phyloP scores from a whole-genome alignment of 2,329 filamentous ascomycete genomes.

The Xylaria sp. region DNA sequence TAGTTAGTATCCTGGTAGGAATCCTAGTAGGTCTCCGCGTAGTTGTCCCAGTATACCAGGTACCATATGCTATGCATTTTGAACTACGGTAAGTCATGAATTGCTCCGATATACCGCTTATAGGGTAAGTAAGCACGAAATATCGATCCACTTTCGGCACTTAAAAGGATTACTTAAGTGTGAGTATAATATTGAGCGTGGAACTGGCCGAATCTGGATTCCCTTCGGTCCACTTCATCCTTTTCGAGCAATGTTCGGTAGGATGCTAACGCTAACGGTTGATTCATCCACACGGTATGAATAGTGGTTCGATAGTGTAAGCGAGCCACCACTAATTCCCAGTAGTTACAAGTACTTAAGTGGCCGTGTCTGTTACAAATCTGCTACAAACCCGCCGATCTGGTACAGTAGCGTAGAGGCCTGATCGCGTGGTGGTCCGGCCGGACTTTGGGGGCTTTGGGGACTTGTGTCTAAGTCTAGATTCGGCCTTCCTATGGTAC shows the following conservation, averaged over 20 bases:
- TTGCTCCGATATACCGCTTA: not conserved
- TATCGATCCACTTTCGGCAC: not conserved
- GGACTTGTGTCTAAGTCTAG: too few species aligned
- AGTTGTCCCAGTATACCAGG: not conserved
- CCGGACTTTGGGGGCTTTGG: not conserved
- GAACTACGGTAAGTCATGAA: not conserved
- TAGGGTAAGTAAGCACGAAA: not conserved
- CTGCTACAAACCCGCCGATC: not conserved
- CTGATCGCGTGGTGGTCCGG: not conserved
- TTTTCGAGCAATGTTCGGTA: not conserved
- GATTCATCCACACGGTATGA: not conserved
- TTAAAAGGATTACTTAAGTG: not conserved
- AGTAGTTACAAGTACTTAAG: not conserved
- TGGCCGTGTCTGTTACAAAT: not conserved
- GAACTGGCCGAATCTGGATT: not conserved
- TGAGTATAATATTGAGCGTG: not conserved
- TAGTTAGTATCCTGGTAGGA: not conserved
- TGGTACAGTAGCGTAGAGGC: not conserved
- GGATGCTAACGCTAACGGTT: not conserved
- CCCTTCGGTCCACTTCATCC: conserved; percentile 4
- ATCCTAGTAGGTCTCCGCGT: not conserved
- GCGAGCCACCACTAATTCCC: not conserved
- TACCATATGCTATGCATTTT: not conserved
- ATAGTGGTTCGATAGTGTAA: not conserved
- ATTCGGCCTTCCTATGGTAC: not conserved